A percentile compares a stretch with the other conserved stretches of the same genome.
phyloP scores from a whole-genome alignment of 2,329 filamentous ascomycete species.

The Aspergillus sp. region DNA sequence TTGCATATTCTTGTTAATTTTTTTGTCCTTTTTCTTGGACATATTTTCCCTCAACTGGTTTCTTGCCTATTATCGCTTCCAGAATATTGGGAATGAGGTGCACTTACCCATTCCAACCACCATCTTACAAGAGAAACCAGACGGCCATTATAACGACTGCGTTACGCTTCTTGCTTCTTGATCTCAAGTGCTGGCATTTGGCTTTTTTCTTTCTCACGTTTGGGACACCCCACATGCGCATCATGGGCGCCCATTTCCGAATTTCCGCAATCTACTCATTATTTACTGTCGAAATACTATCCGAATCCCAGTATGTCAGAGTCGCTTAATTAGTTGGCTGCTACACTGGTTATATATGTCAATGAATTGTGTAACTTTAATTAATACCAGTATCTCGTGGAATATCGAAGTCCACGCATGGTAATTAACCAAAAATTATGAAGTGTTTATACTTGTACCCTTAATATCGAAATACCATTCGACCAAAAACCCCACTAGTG shows the following conservation, averaged over 20 bases:
- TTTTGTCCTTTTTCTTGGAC: neutral
- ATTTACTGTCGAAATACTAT: neutral
- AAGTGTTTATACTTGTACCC: too few relatives aligned
- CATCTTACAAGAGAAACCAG: neutral
- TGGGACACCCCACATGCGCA: neutral
- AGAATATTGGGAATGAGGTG: neutral
- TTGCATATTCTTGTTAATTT: neutral
- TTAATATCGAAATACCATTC: too few relatives aligned
- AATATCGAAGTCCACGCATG: neutral
- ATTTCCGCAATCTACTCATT: neutral
- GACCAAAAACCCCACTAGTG: too few relatives aligned
- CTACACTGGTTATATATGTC: neutral
- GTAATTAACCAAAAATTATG: neutral
- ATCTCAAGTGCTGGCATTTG: conserved; percentile 13
- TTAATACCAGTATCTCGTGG: neutral
- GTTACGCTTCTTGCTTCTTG: neutral
- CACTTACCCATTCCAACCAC: neutral
- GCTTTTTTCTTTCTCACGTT: neutral
- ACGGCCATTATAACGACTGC: neutral
- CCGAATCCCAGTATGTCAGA: neutral
- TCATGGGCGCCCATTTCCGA: neutral
- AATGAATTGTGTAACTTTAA: neutral
- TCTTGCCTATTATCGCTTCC: neutral
- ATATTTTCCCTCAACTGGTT: neutral
- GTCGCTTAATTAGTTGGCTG: neutral